Base-by-base conservation (phyloP, 2,329 filamentous ascomycete species). In the Pezicula rhizophila region DNA sequence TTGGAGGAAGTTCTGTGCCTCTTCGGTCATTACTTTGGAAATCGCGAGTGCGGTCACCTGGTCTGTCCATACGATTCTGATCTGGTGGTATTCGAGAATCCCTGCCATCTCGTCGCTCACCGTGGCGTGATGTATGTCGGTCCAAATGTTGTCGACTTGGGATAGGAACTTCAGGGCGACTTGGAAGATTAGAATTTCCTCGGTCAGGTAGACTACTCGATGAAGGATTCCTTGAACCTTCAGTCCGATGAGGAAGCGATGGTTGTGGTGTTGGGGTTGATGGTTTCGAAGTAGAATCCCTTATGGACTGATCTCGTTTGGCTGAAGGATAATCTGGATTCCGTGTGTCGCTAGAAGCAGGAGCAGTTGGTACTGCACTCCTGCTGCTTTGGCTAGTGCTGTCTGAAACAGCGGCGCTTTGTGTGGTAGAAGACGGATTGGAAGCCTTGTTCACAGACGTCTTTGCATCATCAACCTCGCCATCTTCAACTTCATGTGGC, bases 401-500 rank as follows among this genome's bases (percentile, higher is more conserved):
- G 12, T 48, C 45, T 20, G 45, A 26, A 17, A 43, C n/a, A 4
- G 46, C 51, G 11, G 42, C 8, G 12, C 49, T 49, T 7, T 44
- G 25, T n/a, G 33, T 43, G 11, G 20, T 34, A 26, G 51, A 49
- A 2, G 40, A 8, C 15, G 40, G 6, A 17, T 48, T 25, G n/a
- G 23, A 45, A 4, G 47, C 18, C 14, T 35, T 26, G 45, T 39
- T 7, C 43, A 18, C 45, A 28, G 54, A 37, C 10, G 43, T 43
- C 65, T 70, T 80, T 31, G 70, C 72, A 57, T 88, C 85, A 53
- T 82, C 79, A 20, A 88, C 84, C 63, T 89, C 85, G 17, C 85
- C 85, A 60, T 89, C 85, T 63, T 89, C 85, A 46, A 80, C 78
- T 52, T 84, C 81, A 1, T 14, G 47, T 25, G 44, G 37, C 39